Conservation (phyloP, 169 alveolate genomes). For the Plasmodium adleri region DNA sequence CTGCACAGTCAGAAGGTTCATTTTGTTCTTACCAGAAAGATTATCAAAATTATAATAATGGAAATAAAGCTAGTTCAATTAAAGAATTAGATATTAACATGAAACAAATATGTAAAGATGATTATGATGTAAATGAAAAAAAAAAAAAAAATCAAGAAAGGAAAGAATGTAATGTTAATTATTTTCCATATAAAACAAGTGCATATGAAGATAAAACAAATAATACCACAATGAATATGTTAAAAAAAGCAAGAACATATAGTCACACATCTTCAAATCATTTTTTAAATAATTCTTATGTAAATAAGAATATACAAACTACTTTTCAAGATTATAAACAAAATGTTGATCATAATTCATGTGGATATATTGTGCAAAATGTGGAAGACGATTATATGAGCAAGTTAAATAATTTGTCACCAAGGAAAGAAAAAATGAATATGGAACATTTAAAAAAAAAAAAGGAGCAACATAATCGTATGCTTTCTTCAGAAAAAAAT, state of each 20-base stretch:
- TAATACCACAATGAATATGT: constrained; percentile 15
- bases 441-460: constrained; percentile 10
- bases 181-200: neutral
- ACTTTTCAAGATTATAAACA: constrained; percentile 21
- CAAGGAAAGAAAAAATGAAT: constrained; percentile 37
- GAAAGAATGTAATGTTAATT: constrained; percentile 2
- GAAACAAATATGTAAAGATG: neutral
- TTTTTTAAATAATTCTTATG: constrained; percentile 14
- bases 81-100: constrained; percentile 6
- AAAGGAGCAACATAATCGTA: neutral
- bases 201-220: constrained; percentile 20
- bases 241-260: constrained; percentile 46
- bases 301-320: constrained; percentile 35
- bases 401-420: constrained; percentile 18
- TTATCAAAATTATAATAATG: constrained; percentile 6
- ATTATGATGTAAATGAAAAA: constrained; percentile 19
- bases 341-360: constrained; percentile 14
- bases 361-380: constrained; percentile 13
- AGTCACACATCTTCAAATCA: constrained; percentile 36
- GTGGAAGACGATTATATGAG: constrained; percentile 12
- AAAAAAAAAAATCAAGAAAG: constrained; percentile 4
- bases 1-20: constrained; percentile 6
- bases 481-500: constrained; percentile 15
- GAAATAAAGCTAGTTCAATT: constrained; percentile 21
- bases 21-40: constrained; percentile 21